Conservation (phyloP, 495 filamentous ascomycete genomes). For the Trichoderma erinaceum region DNA sequence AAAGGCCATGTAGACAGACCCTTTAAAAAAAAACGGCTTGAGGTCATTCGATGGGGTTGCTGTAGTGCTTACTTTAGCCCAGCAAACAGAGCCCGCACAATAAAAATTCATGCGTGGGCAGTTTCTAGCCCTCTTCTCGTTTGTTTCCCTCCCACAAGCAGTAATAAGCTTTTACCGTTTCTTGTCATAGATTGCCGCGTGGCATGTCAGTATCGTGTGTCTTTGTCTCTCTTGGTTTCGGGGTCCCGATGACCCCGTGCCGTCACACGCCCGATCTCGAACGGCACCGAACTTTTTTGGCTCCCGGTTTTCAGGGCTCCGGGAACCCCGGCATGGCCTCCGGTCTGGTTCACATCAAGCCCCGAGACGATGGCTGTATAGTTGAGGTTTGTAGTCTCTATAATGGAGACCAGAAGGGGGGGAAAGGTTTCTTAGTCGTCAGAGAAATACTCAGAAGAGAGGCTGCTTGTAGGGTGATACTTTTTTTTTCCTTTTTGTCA, state of each 20-base stretch:
- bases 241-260: background rate
- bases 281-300: background rate
- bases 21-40: background rate
- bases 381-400: no score
- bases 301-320: constrained; percentile 2
- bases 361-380: no score
- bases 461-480: no score
- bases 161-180: background rate
- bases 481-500: no score
- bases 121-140: no score
- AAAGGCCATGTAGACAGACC: background rate
- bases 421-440: no score
- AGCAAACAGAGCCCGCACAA: background rate
- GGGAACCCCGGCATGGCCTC: background rate
- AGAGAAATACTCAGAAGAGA: no score
- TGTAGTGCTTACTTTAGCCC: constrained; percentile 4
- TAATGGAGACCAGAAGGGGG: no score
- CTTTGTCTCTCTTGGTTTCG: background rate
- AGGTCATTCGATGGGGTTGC: background rate
- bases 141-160: no score
- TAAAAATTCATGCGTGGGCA: no score
- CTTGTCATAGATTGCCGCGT: background rate
- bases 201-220: background rate
- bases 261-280: background rate
- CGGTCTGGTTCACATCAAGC: background rate